Evolutionary conservation across 257 asterid species (phyloP).

Genomic region (Misopates orontium): DNA sequence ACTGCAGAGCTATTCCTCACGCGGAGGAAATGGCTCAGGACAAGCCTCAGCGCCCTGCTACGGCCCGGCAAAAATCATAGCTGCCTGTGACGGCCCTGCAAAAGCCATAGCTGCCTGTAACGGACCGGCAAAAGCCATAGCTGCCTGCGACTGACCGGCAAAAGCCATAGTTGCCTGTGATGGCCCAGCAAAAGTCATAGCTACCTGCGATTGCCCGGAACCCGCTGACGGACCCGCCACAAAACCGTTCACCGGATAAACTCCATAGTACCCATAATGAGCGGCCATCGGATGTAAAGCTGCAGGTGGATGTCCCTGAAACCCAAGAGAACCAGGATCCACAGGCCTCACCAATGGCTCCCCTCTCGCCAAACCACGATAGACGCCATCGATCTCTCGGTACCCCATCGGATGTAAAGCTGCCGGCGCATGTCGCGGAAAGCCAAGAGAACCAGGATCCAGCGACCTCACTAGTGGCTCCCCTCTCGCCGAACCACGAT

Average conservation of each 20-base stretch:
- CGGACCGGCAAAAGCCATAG: constrained; percentile 41
- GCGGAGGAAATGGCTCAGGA: constrained; percentile 47
- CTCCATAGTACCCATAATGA: constrained; percentile 52
- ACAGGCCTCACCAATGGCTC: constrained; percentile 57
- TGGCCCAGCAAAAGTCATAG: constrained; percentile 47
- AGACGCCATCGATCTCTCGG: too few species aligned
- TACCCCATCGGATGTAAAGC: constrained; percentile 49
- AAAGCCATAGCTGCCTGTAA: constrained; percentile 43
- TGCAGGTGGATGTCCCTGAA: constrained; percentile 31
- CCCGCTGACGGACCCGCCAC: constrained; percentile 37
- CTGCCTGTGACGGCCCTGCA: too few species aligned
- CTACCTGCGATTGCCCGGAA: too few species aligned
- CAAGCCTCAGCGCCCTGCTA: constrained; percentile 43
- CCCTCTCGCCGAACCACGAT: constrained; percentile 56
- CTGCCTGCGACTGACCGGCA: constrained; percentile 55
- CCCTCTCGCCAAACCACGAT: constrained; percentile 47
- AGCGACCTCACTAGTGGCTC: constrained; percentile 53
- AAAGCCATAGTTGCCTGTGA: constrained; percentile 55
- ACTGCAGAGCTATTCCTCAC: constrained; percentile 48
- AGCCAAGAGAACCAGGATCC: constrained; percentile 43
- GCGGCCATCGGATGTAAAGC: constrained; percentile 48
- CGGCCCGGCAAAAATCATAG: constrained; percentile 47
- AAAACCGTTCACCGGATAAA: constrained; percentile 49
- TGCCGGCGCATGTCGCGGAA: constrained; percentile 31
- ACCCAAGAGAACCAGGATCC: constrained; percentile 37